Evolutionary conservation across 108 stramenopile species (phyloP), one percentile per base, ranked within the genome.

Genomic region (Ochromonas danica): DNA sequence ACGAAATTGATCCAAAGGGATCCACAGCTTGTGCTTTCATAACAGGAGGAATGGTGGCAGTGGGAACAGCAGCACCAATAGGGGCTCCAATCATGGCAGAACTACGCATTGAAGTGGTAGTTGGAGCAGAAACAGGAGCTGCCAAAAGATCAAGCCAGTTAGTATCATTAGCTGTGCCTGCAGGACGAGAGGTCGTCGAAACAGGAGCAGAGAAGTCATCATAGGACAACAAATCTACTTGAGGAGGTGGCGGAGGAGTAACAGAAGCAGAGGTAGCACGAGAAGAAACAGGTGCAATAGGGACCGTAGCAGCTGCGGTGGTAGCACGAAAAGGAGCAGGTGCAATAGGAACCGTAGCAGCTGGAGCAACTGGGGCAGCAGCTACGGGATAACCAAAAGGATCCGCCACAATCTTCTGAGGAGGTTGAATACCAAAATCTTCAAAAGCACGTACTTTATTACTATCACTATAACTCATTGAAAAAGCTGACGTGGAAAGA

Each of bases 251-350:
- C 22, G 45, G 45, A 51, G 74, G 14, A 77, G 6, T 43, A 45
- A 41, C 6, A 77, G 17, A 14, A 77, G 6, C 74, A 77, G 22
- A 30, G 22, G 42, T 31, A 43, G 74, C 22, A 25, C 6, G 22
- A 65, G 78, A 41, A 14, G 28, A 10, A 38, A 1, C 2, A n/a
- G 57, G 6, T 30, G 78, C 57, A 78, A 45, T 61, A 14, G 63
- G 3, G 27, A 78, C 61, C 14, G 62, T 28, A 42, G 61, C 33
- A 78, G 78, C 78, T n/a, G 61, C 61, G 61, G 78, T 38, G 3
- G 78, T 61, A n/a, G 62, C 31, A 62, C 43, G 22, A 14, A 61
- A 33, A 38, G 78, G 28, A 10, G 78, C 57, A 61, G 74, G 30
- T 14, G 60, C 6, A 43, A 22, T 22, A 61, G 6, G 6, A 77